Evolutionary conservation across 345 rosid genomes (phyloP).

Genomic region (Angophora floribunda): DNA sequence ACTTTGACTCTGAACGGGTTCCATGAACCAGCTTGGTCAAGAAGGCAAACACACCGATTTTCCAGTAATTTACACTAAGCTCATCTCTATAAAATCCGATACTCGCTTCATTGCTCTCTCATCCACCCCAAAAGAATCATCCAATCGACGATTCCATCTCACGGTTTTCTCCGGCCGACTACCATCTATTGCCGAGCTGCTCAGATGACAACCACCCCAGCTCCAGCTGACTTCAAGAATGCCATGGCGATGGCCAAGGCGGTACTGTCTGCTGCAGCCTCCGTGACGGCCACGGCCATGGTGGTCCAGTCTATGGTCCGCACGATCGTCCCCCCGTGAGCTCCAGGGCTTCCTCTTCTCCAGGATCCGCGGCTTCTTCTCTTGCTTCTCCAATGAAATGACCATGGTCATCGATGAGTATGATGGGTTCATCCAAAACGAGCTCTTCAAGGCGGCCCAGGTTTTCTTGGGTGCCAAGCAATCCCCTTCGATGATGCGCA

Average conservation of each 20-base stretch:
- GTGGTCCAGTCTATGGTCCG: conserved; percentile 30
- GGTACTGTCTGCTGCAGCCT: conserved; percentile 41
- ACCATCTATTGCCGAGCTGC: not conserved
- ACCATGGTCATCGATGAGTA: conserved; percentile 36
- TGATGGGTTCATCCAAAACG: conserved; percentile 35
- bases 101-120: not conserved
- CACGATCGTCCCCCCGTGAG: conserved; percentile 36
- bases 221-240: not conserved
- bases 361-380: conserved; percentile 13
- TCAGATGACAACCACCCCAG: not conserved
- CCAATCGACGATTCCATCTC: not conserved
- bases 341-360: conserved; percentile 15
- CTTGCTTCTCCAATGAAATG: conserved; percentile 34
- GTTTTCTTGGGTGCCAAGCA: conserved; percentile 27
- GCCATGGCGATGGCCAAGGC: conserved; percentile 17
- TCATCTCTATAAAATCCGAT: not conserved
- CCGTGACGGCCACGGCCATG: conserved; percentile 44
- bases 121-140: not conserved
- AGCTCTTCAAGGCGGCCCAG: conserved; percentile 39
- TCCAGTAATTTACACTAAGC: not conserved
- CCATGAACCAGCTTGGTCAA: not conserved
- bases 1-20: not conserved
- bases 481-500: conserved; percentile 22
- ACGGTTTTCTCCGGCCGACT: not conserved
- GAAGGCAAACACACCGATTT: not conserved